Evolutionary conservation across 164 flowering plant species (phyloP).

Genomic region (Cinnamomum micranthum): DNA sequence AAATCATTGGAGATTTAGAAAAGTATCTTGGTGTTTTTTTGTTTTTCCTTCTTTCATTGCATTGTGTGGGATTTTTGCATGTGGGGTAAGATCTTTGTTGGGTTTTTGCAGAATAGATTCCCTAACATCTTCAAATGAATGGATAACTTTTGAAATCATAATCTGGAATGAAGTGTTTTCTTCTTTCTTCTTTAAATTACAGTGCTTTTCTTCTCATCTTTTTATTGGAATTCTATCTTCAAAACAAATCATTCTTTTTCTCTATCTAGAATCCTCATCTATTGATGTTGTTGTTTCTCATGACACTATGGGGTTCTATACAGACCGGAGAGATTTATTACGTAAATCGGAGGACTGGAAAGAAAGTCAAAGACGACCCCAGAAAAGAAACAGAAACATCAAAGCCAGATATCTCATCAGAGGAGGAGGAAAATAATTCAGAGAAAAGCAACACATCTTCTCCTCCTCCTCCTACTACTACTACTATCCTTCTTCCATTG

Average conservation of each 20-base stretch:
- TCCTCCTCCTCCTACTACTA: slow-evolving; percentile 2
- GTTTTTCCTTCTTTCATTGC: too few relatives aligned
- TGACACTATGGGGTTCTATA: background rate
- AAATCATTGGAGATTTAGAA: background rate
- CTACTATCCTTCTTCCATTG: slow-evolving; percentile 21
- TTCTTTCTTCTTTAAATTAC: too few relatives aligned
- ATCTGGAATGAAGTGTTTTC: too few relatives aligned
- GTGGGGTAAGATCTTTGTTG: too few relatives aligned
- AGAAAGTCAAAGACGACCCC: slow-evolving; percentile 73
- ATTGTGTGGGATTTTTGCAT: too few relatives aligned
- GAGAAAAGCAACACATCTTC: slow-evolving; percentile 49
- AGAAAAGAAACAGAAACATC: slow-evolving; percentile 27
- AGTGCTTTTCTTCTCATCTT: background rate
- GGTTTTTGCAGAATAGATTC: too few relatives aligned
- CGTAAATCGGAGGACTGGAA: slow-evolving; percentile 74
- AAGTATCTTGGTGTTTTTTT: background rate
- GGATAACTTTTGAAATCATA: too few relatives aligned
- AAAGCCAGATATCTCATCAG: slow-evolving; percentile 29
- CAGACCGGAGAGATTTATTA: slow-evolving; percentile 93
- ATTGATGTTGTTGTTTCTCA: background rate
- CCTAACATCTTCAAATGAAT: too few relatives aligned
- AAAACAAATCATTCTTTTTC: background rate
- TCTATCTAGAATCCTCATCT: background rate
- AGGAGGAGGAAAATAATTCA: slow-evolving; percentile 42
- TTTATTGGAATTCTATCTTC: background rate